These are phyloP conservation scores for Phaeomoniella chlamydospora DNA, from an alignment of 2,329 filamentous ascomycete genomes.

Conservation along the genomic window DNA sequence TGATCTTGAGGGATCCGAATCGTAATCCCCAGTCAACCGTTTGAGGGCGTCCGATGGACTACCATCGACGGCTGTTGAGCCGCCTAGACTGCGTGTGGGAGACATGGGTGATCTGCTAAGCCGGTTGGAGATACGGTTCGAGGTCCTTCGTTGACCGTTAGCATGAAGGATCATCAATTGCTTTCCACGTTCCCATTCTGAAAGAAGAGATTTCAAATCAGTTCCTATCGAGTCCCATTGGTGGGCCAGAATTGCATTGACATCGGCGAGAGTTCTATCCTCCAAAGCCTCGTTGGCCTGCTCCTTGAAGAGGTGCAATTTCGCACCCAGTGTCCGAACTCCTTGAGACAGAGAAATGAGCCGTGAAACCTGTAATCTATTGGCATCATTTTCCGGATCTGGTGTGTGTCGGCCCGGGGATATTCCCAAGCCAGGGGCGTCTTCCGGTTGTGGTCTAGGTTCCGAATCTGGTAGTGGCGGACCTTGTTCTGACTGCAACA, in stretches of 20 bases:
- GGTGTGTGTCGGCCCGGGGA: background rate
- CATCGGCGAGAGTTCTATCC: constrained; percentile 50
- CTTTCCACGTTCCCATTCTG: constrained; percentile 79
- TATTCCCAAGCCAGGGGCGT: background rate
- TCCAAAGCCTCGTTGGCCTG: constrained; percentile 72
- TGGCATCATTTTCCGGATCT: constrained; percentile 59
- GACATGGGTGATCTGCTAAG: constrained; percentile 23
- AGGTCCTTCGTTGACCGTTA: too few relatives aligned
- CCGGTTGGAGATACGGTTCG: constrained; percentile 7
- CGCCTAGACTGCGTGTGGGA: constrained; percentile 29
- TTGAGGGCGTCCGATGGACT: constrained; percentile 57
- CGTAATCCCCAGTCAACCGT: constrained; percentile 57
- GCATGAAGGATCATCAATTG: constrained; percentile 55
- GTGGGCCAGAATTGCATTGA: constrained; percentile 63
- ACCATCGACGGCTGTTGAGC: constrained; percentile 35
- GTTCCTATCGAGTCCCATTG: constrained; percentile 92
- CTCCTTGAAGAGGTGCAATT: constrained; percentile 80
- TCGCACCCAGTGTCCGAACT: constrained; percentile 83
- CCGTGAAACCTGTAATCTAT: constrained; percentile 76
- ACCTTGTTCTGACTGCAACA: background rate
- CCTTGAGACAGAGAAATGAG: constrained; percentile 79
- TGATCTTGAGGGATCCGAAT: constrained; percentile 28
- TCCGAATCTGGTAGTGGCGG: background rate
- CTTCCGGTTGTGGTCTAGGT: constrained; percentile 17
- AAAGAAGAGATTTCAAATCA: constrained; percentile 66